These are phyloP conservation scores for Neurospora tetrasperma DNA, from an alignment of 495 filamentous ascomycete species.

Conservation along the genomic window DNA sequence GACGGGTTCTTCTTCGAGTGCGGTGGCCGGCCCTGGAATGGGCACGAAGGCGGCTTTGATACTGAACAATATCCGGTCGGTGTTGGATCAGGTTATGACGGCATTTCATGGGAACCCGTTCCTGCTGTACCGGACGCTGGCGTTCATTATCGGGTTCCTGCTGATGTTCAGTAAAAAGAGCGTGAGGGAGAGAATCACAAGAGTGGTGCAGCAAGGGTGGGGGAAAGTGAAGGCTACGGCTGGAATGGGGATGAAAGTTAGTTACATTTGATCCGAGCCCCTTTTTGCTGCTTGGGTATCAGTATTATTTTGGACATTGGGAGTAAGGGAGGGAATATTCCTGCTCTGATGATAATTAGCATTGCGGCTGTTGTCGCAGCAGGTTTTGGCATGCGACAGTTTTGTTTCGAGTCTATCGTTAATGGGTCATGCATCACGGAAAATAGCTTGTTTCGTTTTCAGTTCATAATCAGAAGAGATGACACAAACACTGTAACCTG, in stretches of 20 bases:
- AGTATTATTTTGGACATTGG: not conserved
- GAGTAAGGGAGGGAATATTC: not conserved
- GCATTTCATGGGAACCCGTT: slow-evolving; percentile 63
- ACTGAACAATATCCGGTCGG: slow-evolving; percentile 44
- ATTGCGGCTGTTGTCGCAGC: not conserved
- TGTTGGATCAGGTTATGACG: slow-evolving; percentile 51
- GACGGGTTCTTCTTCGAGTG: slow-evolving; percentile 24
- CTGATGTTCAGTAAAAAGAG: slow-evolving; percentile 64
- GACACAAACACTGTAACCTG: not conserved
- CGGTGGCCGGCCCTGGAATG: slow-evolving; percentile 27
- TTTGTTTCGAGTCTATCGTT: not conserved
- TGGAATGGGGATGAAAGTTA: slow-evolving; percentile 96
- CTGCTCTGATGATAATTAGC: not conserved
- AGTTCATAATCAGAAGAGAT: not conserved
- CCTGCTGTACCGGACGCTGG: slow-evolving; percentile 59
- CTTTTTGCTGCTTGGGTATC: not conserved
- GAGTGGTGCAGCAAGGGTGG: slow-evolving; percentile 61
- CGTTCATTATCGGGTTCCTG: slow-evolving; percentile 75
- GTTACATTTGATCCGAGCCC: slow-evolving; percentile 52
- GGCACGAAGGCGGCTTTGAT: slow-evolving; percentile 40
- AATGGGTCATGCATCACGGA: not conserved
- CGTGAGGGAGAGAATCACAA: slow-evolving; percentile 62
- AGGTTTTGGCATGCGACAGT: not conserved
- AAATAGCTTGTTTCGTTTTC: not conserved
- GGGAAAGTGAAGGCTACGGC: slow-evolving; percentile 74